Evolutionary conservation across 2,329 filamentous ascomycete genomes (phyloP).

Genomic region (Calonectria leucothoes): DNA sequence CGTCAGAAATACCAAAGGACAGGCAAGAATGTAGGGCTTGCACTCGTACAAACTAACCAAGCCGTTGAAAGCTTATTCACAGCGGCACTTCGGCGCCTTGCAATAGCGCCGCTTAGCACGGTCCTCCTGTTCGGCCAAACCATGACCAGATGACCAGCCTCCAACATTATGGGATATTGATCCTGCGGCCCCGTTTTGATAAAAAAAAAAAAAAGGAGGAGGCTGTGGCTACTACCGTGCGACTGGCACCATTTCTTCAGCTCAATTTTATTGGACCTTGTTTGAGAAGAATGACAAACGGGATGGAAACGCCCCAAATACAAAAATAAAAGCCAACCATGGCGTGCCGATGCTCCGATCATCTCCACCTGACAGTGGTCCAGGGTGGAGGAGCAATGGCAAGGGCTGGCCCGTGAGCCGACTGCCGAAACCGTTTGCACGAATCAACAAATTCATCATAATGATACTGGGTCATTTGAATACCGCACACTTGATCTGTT

Average conservation of each 20-base stretch:
- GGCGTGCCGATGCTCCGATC: background rate
- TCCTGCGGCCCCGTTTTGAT: background rate
- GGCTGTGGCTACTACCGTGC: background rate
- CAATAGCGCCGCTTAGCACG: background rate
- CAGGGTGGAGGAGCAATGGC: background rate
- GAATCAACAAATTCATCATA: too few relatives aligned
- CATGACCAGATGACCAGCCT: background rate
- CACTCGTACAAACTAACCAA: background rate
- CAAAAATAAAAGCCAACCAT: background rate
- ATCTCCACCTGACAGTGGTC: background rate
- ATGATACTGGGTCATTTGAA: too few relatives aligned
- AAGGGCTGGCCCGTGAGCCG: background rate
- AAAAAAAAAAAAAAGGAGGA: too few relatives aligned
- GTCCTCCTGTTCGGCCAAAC: background rate
- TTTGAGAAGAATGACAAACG: background rate
- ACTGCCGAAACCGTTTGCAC: too few relatives aligned
- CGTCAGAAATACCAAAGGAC: background rate
- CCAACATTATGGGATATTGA: background rate
- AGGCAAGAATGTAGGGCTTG: background rate
- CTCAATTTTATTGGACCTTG: background rate
- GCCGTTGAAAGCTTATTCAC: background rate
- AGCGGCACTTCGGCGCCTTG: background rate
- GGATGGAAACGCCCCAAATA: background rate
- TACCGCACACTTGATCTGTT: too few relatives aligned
- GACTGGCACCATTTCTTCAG: background rate